Percentiles rank a stretch among this genome's conserved stretches.
phyloP scores from a whole-genome alignment of 2,329 filamentous ascomycete species.

The Aspergillus caelatus region DNA sequence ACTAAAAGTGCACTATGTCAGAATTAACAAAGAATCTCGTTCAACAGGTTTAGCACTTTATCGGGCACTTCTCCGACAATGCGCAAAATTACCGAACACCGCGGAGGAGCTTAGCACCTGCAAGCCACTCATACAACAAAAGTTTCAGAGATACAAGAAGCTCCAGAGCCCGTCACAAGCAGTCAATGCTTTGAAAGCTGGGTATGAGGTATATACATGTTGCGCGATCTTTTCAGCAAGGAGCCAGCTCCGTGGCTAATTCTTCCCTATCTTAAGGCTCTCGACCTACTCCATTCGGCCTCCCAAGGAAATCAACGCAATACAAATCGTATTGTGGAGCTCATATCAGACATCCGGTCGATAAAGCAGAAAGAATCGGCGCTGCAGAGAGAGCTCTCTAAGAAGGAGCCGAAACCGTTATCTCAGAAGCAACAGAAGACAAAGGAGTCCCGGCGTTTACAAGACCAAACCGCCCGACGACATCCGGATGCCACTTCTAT shows the following conservation, averaged over 20 bases:
- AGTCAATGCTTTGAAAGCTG: constrained; percentile 43
- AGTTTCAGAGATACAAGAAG: constrained; percentile 42
- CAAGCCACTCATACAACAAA: constrained; percentile 35
- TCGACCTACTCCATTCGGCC: constrained; percentile 42
- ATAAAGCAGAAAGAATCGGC: constrained; percentile 25
- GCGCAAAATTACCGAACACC: constrained; percentile 31
- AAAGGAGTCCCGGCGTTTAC: constrained; percentile 26
- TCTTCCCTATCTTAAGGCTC: constrained; percentile 28
- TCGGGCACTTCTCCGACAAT: constrained; percentile 49
- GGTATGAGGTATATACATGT: constrained; percentile 40
- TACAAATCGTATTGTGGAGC: constrained; percentile 25
- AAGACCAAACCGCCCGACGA: constrained; percentile 31
- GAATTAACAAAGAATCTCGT: neutral
- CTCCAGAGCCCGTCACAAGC: constrained; percentile 44
- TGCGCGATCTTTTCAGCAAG: neutral
- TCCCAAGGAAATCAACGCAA: constrained; percentile 30
- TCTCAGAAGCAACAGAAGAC: constrained; percentile 27
- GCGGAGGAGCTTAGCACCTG: constrained; percentile 26
- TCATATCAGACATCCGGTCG: constrained; percentile 29
- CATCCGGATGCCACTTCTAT: constrained; percentile 40
- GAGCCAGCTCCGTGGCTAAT: constrained; percentile 10
- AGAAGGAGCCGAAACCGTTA: constrained; percentile 24
- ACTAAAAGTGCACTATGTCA: neutral
- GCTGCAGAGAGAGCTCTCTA: constrained; percentile 22
- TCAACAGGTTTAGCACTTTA: constrained; percentile 47